Evolutionary conservation across 176 grass and related monocot species (phyloP).

Genomic region (Hordeum marinum): DNA sequence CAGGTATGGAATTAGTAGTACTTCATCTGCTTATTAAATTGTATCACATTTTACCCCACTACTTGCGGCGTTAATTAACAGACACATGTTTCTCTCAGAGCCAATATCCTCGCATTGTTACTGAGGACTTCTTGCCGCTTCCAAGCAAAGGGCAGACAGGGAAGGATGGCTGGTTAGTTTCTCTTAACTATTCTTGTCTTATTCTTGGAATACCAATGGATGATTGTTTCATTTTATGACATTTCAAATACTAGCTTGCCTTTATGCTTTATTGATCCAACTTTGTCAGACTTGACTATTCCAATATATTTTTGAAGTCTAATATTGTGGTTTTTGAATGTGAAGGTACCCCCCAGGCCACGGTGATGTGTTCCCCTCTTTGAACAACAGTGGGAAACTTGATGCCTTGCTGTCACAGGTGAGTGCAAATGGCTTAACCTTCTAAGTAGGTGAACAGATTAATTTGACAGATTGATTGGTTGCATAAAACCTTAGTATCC

Average conservation of each 20-base stretch:
- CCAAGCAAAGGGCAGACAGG: constrained; percentile 73
- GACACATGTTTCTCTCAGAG: constrained; percentile 52
- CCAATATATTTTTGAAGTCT: not conserved
- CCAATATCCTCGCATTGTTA: constrained; percentile 82
- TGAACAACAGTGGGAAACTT: constrained; percentile 91
- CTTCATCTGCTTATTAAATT: constrained; percentile 2
- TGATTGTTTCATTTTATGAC: not conserved
- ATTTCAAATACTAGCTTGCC: not conserved
- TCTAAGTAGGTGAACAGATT: not conserved
- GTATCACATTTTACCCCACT: not conserved
- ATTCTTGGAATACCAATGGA: not conserved
- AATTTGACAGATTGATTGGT: not conserved
- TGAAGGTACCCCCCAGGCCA: constrained; percentile 97
- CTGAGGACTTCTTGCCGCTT: constrained; percentile 80
- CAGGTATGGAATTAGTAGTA: constrained; percentile 39
- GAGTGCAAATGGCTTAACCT: constrained; percentile 8
- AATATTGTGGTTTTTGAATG: not conserved
- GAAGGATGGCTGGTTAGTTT: constrained; percentile 93
- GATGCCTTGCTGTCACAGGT: constrained; percentile 82
- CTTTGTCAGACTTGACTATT: not conserved
- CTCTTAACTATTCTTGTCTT: not conserved
- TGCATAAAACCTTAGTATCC: not conserved
- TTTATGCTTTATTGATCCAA: not conserved
- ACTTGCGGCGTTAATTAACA: not conserved
- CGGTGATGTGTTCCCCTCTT: constrained; percentile 89